Evolutionary conservation across 129 eudicot genomes (phyloP), one percentile per base, ranked within the genome.

Genomic region (Calendula officinalis): DNA sequence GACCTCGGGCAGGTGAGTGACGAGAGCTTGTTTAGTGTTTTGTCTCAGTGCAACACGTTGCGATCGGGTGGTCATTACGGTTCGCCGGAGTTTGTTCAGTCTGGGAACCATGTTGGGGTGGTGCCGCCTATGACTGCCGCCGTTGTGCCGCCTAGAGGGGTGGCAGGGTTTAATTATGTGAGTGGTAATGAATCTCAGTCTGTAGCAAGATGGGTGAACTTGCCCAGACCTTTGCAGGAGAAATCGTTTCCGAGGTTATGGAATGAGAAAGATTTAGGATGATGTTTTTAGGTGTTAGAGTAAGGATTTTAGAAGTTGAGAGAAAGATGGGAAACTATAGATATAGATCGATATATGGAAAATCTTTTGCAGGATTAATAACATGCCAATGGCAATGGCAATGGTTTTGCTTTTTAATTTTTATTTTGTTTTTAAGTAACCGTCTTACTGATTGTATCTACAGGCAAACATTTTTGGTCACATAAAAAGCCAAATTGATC

Each of bases 1-100:
- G 79, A 69, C 74, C 33, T 76, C 5, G 69, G 72, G 41, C 78
- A 60, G 40, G 62, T 16, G 33, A 78, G 70, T 6, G 98, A 91
- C 56, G 94, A 85, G 79, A 85, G 84, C 53, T 74, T 87, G 12
- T 91, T 44, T 60, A 76, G 94, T 53, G 86, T 85, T 64, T 48
- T 91, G 41, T 61, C 94, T 45, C 91, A 82, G 50, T 87, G 83
- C 74, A 79, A 80, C 39, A 84, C 73, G 49, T 38, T 82, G 41
- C 83, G 72, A 35, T 37, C 85, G 6, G 75, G 72, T 54, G 67
- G 70, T n/a, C 75, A 59, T 32, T 65, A 60, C 60, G 79, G 79
- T 70, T 40, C 85, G 16, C 83, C 44, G 37, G 71, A 78, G 66
- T 77, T 87, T 15, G 64, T 76, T 46, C 87, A 72, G 75, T 15